phyloP scores from a whole-genome alignment of 495 filamentous ascomycete genomes.

The Penicillium waksmanii region DNA sequence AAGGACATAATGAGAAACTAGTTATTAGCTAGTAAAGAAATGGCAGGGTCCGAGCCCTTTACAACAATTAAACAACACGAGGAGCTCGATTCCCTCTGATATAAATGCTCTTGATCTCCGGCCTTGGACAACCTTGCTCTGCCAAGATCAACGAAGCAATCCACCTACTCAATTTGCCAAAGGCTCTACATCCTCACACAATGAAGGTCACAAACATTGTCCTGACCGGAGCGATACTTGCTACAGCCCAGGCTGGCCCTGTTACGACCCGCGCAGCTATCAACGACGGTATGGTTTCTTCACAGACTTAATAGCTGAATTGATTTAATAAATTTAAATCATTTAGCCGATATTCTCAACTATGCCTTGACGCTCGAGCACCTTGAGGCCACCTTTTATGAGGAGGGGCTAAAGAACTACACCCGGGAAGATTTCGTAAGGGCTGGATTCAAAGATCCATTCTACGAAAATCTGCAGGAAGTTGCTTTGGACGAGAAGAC shows the following conservation, averaged over 20 bases:
- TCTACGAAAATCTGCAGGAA: constrained; percentile 57
- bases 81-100: too few species aligned
- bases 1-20: too few species aligned
- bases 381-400: constrained; percentile 53
- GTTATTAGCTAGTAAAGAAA: too few species aligned
- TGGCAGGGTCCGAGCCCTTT: too few species aligned
- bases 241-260: constrained; percentile 18
- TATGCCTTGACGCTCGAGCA: constrained; percentile 42
- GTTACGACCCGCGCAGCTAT: constrained; percentile 19
- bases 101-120: too few species aligned
- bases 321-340: too few species aligned
- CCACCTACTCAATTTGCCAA: too few species aligned
- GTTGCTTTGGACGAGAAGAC: constrained; percentile 58
- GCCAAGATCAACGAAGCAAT: not conserved
- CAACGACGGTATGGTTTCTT: constrained; percentile 13
- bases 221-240: constrained; percentile 11
- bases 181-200: not conserved
- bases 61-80: too few species aligned
- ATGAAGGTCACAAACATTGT: constrained; percentile 22
- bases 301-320: not conserved
- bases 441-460: constrained; percentile 51
- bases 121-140: not conserved
- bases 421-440: constrained; percentile 50
- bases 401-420: constrained; percentile 60
- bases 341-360: constrained; percentile 40